Conservation (phyloP, 169 alveolate genomes). For the Perkinsus olseni region DNA sequence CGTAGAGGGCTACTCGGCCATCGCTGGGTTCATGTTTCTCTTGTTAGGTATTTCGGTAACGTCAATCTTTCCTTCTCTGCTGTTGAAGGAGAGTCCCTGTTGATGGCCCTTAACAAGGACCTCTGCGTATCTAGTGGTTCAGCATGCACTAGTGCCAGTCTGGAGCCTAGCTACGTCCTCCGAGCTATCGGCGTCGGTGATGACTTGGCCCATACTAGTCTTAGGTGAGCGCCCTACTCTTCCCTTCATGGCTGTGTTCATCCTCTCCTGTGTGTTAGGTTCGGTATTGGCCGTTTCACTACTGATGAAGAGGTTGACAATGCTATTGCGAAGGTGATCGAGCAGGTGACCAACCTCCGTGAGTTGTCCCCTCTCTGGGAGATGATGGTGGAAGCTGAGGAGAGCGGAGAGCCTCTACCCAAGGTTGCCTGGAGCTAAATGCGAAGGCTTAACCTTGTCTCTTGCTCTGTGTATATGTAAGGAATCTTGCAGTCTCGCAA, state of each 20-base stretch:
- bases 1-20: background rate
- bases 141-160: constrained; percentile 80
- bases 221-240: constrained; percentile 55
- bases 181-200: constrained; percentile 90
- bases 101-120: constrained; percentile 60
- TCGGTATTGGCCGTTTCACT: constrained; percentile 70
- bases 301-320: constrained; percentile 58
- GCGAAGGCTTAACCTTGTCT: background rate
- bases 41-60: constrained; percentile 74
- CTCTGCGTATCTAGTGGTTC: constrained; percentile 59
- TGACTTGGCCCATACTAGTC: constrained; percentile 88
- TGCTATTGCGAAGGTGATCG: constrained; percentile 27
- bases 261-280: background rate
- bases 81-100: constrained; percentile 86
- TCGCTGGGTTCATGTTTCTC: constrained; percentile 12
- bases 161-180: constrained; percentile 83
- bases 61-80: constrained; percentile 86
- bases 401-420: constrained; percentile 1
- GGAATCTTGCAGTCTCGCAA: background rate
- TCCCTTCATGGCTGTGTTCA: no score
- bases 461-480: no score
- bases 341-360: constrained; percentile 38
- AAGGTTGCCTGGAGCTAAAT: background rate
- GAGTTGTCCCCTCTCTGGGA: constrained; percentile 55
- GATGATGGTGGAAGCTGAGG: constrained; percentile 23